These are phyloP conservation scores for Elongisporangium undulatum DNA, from an alignment of 352 stramenopile genomes.

Conservation along the genomic window DNA sequence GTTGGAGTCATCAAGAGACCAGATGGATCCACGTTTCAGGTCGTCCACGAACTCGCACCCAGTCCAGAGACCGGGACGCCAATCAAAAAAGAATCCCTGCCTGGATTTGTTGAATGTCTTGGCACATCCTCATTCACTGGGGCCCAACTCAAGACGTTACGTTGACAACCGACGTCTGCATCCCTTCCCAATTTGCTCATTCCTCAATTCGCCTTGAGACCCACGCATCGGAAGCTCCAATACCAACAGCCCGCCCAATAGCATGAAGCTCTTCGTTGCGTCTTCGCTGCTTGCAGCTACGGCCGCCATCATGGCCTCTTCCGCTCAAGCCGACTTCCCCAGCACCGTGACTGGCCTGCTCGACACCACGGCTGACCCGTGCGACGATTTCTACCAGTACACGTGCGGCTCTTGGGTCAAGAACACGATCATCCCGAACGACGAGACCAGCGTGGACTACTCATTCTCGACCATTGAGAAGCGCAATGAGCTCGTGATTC, in stretches of 20 bases:
- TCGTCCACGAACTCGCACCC: not conserved
- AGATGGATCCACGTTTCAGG: not conserved
- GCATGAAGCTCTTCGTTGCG: not conserved
- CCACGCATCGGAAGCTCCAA: not conserved
- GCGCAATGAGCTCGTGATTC: constrained; percentile 45
- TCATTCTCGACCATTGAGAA: constrained; percentile 45
- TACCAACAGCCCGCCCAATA: not conserved
- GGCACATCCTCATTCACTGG: not conserved
- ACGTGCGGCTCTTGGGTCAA: constrained; percentile 50
- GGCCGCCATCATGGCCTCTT: not conserved
- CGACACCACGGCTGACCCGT: constrained; percentile 41
- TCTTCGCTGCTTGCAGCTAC: not conserved
- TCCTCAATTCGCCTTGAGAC: not conserved
- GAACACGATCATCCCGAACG: constrained; percentile 26
- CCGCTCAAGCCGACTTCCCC: constrained; percentile 16
- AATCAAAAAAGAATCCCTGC: not conserved
- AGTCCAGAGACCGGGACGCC: not conserved
- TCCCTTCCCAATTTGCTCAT: not conserved
- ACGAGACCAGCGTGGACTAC: constrained; percentile 28
- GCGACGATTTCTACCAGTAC: constrained; percentile 75
- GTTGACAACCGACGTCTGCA: not conserved
- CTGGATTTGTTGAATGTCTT: not conserved
- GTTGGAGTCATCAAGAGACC: not conserved
- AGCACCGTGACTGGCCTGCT: constrained; percentile 37
- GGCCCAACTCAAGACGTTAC: not conserved